Conservation (phyloP, 768 basidiomycete species). For the Serpula lacrymans region DNA sequence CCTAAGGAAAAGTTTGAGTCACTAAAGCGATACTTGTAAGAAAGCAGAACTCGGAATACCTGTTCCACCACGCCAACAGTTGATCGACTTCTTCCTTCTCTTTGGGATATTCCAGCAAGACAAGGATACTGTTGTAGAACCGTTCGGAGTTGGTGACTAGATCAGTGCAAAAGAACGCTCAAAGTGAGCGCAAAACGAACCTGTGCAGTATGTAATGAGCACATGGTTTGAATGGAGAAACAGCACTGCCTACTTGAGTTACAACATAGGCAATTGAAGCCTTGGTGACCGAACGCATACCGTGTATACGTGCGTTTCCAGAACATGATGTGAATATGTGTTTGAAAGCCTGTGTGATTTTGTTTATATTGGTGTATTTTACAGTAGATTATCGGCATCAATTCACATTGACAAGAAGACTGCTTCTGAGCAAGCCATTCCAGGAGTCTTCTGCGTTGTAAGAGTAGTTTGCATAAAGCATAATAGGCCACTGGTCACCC, state of each 20-base stretch:
- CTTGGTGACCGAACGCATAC: conserved; percentile 1
- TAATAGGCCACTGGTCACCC: conserved; percentile 23
- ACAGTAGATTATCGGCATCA: too few relatives aligned
- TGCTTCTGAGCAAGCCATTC: conserved; percentile 21
- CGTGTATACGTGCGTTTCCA: background rate
- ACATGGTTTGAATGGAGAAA: background rate
- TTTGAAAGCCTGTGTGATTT: conserved; percentile 4
- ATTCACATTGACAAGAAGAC: conserved; percentile 18
- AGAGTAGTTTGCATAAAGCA: conserved; percentile 16
- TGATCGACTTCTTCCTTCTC: conserved; percentile 15
- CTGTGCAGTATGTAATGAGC: conserved; percentile 8
- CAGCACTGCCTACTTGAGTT: background rate
- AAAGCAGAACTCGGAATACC: conserved; percentile 4
- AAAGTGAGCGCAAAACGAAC: conserved; percentile 15
- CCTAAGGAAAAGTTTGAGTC: background rate
- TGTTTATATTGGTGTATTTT: too few relatives aligned
- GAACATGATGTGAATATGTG: background rate
- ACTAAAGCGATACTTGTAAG: background rate
- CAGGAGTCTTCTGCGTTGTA: conserved; percentile 22
- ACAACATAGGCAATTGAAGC: conserved; percentile 3
- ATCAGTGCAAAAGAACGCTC: conserved; percentile 16
- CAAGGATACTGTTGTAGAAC: conserved; percentile 18
- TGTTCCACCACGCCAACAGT: conserved; percentile 18
- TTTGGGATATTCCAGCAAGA: conserved; percentile 17
- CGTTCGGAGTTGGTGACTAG: conserved; percentile 18